These are phyloP conservation scores for Apostasia ramifera DNA, from an alignment of 106 monocot genomes.

Conservation along the genomic window DNA sequence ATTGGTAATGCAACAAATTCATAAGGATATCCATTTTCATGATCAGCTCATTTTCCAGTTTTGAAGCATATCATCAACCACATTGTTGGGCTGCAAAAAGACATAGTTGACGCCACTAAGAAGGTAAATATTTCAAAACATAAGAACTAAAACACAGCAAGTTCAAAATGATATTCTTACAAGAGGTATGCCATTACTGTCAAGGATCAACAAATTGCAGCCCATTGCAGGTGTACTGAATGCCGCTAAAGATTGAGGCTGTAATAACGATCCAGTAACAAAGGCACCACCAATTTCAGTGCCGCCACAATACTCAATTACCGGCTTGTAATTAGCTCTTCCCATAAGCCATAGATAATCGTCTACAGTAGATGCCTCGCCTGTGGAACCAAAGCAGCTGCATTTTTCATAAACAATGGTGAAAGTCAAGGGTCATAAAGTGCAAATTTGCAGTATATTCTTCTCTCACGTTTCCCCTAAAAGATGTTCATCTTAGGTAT, in stretches of 20 bases:
- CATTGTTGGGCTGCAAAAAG: not conserved
- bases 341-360: constrained; percentile 98
- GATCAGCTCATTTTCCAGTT: too few relatives aligned
- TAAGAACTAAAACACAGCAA: not conserved
- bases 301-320: constrained; percentile 96
- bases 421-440: not conserved
- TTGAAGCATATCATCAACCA: too few relatives aligned
- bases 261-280: constrained; percentile 76
- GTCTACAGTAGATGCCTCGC: constrained; percentile 88
- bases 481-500: not conserved
- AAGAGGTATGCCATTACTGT: constrained; percentile 58
- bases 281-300: constrained; percentile 96
- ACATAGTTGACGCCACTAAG: not conserved
- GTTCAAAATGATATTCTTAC: constrained; percentile 37
- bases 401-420: not conserved
- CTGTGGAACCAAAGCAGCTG: constrained; percentile 94
- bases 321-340: constrained; percentile 82
- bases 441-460: not conserved
- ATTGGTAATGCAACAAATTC: too few relatives aligned
- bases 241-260: constrained; percentile 77
- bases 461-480: not conserved
- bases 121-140: not conserved
- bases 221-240: constrained; percentile 98
- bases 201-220: constrained; percentile 71
- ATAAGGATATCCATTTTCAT: too few relatives aligned